phyloP scores from a whole-genome alignment of 2,329 filamentous ascomycete genomes.

The Ceratocystis ficicola region DNA sequence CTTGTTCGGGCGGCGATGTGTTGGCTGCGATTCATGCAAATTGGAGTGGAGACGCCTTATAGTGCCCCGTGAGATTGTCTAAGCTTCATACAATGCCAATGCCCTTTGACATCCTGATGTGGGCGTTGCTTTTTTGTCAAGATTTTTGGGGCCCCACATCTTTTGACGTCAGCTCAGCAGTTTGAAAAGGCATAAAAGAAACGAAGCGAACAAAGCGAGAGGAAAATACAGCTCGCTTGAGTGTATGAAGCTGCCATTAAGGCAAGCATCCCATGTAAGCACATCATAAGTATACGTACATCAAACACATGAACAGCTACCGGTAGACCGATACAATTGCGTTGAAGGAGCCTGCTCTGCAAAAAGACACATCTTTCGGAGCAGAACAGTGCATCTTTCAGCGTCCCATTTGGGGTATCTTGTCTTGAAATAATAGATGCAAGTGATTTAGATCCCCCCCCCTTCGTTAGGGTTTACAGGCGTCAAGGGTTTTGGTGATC shows the following conservation, averaged over 20 bases:
- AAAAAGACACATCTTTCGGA: too few species aligned
- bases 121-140: neutral
- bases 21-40: slow-evolving; percentile 4
- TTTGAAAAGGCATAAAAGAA: neutral
- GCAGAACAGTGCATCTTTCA: too few species aligned
- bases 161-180: neutral
- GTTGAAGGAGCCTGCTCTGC: too few species aligned
- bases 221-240: neutral
- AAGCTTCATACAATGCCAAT: slow-evolving; percentile 3
- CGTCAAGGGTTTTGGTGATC: too few species aligned
- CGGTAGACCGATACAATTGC: too few species aligned
- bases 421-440: too few species aligned
- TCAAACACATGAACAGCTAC: too few species aligned
- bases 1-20: slow-evolving; percentile 3
- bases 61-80: slow-evolving; percentile 5
- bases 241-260: neutral
- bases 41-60: neutral
- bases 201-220: neutral
- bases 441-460: too few species aligned
- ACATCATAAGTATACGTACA: too few species aligned
- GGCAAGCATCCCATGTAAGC: too few species aligned
- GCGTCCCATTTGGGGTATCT: too few species aligned
- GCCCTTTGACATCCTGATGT: neutral
- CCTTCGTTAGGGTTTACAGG: too few species aligned
- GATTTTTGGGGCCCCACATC: neutral